Base-by-base conservation (phyloP, 352 stramenopile genomes). In the Peronosclerospora sorghi region DNA sequence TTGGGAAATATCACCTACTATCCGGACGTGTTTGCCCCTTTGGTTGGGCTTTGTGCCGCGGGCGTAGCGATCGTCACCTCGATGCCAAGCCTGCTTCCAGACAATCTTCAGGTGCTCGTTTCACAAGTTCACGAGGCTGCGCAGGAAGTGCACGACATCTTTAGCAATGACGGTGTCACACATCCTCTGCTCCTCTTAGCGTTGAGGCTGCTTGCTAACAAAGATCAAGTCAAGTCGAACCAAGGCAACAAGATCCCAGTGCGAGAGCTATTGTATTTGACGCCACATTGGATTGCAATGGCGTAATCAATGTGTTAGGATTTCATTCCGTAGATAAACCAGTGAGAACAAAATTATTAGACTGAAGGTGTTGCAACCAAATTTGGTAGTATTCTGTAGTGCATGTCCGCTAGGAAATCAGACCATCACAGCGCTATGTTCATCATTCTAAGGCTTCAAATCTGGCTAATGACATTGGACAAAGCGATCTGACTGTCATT, bases 1-100 rank as follows among this genome's bases (percentile, higher is more conserved):
- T 54, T 86, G 34, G 73, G 73, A 21, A 71, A 71, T 21, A 69
- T 82, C 19, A 69, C 67, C 9, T 83, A 83, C 62, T 83, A 80
- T 54, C 55, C 71, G 28, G 66, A 68, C 27, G 64, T 83, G 10
- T 86, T 83, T 54, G 44, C 68, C 20, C 54, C 64, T 42, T 54
- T 83, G 9, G 67, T 68, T 27, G 75, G 65, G 14, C 48, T 81
- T 15, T 36, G 82, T 5, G 37, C 58, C 0, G 64, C 73, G 0
- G 59, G 56, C 19, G 56, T 77, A 5, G 68, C 73, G 3, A 48
- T 74, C 15, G 14, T 72, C 14, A 57, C 41, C 1, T 58, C 42
- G 20, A 54, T 38, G 10, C 47, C 24, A 8, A 12, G 42, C 9
- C 27, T 38, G 12, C 34, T 53, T 26, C 32, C 42, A 35, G 15